These are phyloP conservation scores for Lasiosphaeria ovina DNA, from an alignment of 495 filamentous ascomycete species.

Conservation along the genomic window DNA sequence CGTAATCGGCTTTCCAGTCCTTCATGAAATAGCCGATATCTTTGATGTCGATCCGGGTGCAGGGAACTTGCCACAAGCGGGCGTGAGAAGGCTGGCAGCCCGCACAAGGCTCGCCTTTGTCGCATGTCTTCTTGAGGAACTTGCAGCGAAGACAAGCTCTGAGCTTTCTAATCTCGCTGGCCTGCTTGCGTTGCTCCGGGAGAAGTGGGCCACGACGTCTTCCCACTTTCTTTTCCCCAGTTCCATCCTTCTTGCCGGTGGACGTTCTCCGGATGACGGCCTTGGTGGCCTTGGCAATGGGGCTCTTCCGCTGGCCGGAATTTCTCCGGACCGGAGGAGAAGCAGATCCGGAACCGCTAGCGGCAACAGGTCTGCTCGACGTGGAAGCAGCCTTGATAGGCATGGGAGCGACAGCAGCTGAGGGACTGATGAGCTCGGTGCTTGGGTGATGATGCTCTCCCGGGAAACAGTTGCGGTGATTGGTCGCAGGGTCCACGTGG, in stretches of 20 bases:
- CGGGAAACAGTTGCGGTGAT: constrained; percentile 52
- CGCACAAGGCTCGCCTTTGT: constrained; percentile 89
- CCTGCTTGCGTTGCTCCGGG: constrained; percentile 92
- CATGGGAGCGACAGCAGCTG: constrained; percentile 64
- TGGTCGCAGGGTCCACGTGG: constrained; percentile 47
- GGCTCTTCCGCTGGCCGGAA: constrained; percentile 67
- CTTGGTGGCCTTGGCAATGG: constrained; percentile 75
- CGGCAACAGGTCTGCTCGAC: constrained; percentile 54
- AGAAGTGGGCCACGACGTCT: constrained; percentile 80
- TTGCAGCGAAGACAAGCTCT: constrained; percentile 93
- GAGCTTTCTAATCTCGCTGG: constrained; percentile 88
- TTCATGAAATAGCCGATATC: constrained; percentile 97
- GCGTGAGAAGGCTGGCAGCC: constrained; percentile 92
- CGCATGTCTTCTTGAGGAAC: constrained; percentile 96
- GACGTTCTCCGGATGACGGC: constrained; percentile 74
- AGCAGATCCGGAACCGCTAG: constrained; percentile 60
- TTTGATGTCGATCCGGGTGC: constrained; percentile 94
- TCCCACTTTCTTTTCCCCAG: constrained; percentile 83
- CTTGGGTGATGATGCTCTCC: constrained; percentile 42
- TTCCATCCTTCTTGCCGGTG: constrained; percentile 68
- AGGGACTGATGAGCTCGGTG: constrained; percentile 60
- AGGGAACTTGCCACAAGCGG: constrained; percentile 90
- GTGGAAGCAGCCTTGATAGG: constrained; percentile 63
- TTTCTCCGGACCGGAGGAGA: constrained; percentile 65
- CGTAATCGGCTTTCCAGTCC: constrained; percentile 94